Percentiles rank a stretch among this genome's conserved stretches.
These are phyloP conservation scores for Gomphus bonarii DNA, from an alignment of 1,284 basidiomycete genomes.

Conservation along the genomic window DNA sequence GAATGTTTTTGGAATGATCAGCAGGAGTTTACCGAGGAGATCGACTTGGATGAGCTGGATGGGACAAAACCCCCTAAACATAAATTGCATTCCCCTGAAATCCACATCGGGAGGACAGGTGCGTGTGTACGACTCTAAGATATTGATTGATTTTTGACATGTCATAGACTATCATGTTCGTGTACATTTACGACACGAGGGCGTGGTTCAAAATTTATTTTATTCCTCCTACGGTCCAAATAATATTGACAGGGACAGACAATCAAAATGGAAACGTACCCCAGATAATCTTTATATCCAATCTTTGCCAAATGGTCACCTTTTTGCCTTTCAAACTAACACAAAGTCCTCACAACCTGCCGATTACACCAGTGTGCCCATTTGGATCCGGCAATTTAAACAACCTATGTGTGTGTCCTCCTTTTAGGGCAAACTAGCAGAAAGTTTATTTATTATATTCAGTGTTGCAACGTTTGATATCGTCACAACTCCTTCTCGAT, in stretches of 20 bases:
- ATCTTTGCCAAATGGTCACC: conserved; percentile 62
- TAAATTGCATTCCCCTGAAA: conserved; percentile 39
- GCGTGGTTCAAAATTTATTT: conserved; percentile 60
- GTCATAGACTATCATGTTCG: conserved; percentile 60
- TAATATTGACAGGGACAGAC: conserved; percentile 58
- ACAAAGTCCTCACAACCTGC: conserved; percentile 18
- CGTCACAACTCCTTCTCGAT: conserved; percentile 34
- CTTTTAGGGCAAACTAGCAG: conserved; percentile 5
- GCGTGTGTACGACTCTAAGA: conserved; percentile 19
- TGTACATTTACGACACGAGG: conserved; percentile 42
- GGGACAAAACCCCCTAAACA: conserved; percentile 34
- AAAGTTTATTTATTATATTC: background rate
- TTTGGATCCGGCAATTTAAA: conserved; percentile 51
- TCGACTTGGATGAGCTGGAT: conserved; percentile 61
- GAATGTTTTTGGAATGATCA: conserved; percentile 68
- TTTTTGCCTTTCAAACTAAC: conserved; percentile 57
- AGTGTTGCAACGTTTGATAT: conserved; percentile 79
- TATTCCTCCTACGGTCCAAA: conserved; percentile 83
- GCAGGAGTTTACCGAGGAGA: conserved; percentile 31
- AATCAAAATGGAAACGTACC: conserved; percentile 57
- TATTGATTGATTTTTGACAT: background rate
- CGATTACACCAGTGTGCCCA: conserved; percentile 28
- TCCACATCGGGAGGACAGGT: conserved; percentile 80
- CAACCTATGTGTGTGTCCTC: conserved; percentile 39
- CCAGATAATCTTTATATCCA: conserved; percentile 73